A percentile compares a stretch with the other conserved stretches of the same genome.
Conservation (phyloP, 1,139 yeast genomes). For the Geotrichum siamense region DNA sequence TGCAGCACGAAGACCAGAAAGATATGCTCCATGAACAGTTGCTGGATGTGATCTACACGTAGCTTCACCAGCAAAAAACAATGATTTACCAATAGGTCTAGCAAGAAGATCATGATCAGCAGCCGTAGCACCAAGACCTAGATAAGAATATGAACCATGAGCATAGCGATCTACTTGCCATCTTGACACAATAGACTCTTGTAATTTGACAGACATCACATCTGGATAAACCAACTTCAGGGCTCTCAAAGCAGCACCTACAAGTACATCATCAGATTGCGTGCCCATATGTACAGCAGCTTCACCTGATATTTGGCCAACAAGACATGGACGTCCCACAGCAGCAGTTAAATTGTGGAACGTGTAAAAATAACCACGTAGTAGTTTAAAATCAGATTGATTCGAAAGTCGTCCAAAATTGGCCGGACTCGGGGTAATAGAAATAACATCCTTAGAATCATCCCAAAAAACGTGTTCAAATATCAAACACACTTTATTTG, state of each 20-base stretch:
- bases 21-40: constrained; percentile 42
- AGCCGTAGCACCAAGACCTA: constrained; percentile 40
- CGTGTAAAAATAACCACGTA: constrained; percentile 37
- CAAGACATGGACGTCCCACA: constrained; percentile 36
- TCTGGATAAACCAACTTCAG: constrained; percentile 30
- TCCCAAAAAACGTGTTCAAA: constrained; percentile 41
- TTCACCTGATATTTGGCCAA: constrained; percentile 38
- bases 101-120: constrained; percentile 40
- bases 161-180: constrained; percentile 41
- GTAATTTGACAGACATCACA: constrained; percentile 26
- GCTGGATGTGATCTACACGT: constrained; percentile 40
- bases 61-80: constrained; percentile 43
- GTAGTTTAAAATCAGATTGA: constrained; percentile 25
- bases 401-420: constrained; percentile 20
- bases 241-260: constrained; percentile 33
- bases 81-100: constrained; percentile 34
- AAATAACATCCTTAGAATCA: constrained; percentile 32
- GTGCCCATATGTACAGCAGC: constrained; percentile 34
- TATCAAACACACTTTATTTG: constrained; percentile 37
- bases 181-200: constrained; percentile 38
- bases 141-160: constrained; percentile 39
- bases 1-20: constrained; percentile 40
- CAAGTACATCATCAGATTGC: constrained; percentile 33
- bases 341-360: constrained; percentile 37
- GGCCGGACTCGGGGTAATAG: constrained; percentile 28